Evolutionary conservation across 2,329 filamentous ascomycete genomes (phyloP).

Genomic region (Pseudocercospora fuligena): DNA sequence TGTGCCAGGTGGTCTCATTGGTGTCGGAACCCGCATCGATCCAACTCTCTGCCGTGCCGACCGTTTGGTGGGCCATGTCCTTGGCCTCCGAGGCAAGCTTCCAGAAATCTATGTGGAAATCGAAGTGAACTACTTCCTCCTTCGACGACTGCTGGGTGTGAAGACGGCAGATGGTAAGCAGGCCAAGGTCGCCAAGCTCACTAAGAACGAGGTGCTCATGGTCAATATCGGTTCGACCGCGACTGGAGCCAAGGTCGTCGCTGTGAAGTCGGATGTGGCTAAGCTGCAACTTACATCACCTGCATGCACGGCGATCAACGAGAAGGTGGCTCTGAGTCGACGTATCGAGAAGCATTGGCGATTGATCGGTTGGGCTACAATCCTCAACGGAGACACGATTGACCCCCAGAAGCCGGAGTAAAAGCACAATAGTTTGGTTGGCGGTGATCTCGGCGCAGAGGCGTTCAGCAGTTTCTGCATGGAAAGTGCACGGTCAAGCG

Average conservation of each 20-base stretch:
- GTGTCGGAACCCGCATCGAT: constrained; percentile 96
- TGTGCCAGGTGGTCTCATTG: constrained; percentile 94
- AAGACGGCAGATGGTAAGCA: constrained; percentile 98
- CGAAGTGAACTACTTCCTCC: constrained; percentile 98
- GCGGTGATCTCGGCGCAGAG: not conserved
- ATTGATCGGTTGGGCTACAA: constrained; percentile 75
- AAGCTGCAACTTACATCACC: constrained; percentile 83
- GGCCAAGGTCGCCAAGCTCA: constrained; percentile 96
- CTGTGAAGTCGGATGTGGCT: constrained; percentile 96
- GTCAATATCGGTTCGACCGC: constrained; percentile 99
- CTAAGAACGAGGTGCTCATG: constrained; percentile 99
- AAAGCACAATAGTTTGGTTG: not conserved
- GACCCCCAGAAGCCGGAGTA: constrained; percentile 24
- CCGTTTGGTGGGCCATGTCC: constrained; percentile 96
- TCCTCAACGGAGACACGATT: constrained; percentile 32
- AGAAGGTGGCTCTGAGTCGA: constrained; percentile 95
- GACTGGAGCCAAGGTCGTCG: constrained; percentile 94
- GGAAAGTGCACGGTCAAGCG: not conserved
- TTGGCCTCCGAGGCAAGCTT: constrained; percentile 89
- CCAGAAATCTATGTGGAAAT: constrained; percentile 98
- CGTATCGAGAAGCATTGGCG: constrained; percentile 99
- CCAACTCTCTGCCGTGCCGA: constrained; percentile 98
- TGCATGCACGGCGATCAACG: constrained; percentile 94
- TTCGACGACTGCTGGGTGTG: constrained; percentile 91
- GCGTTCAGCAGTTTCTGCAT: not conserved